Percentiles rank a stretch among this genome's conserved stretches.
Evolutionary conservation across 2,329 filamentous ascomycete genomes (phyloP).

Genomic region (Scortechinia acanthostroma): DNA sequence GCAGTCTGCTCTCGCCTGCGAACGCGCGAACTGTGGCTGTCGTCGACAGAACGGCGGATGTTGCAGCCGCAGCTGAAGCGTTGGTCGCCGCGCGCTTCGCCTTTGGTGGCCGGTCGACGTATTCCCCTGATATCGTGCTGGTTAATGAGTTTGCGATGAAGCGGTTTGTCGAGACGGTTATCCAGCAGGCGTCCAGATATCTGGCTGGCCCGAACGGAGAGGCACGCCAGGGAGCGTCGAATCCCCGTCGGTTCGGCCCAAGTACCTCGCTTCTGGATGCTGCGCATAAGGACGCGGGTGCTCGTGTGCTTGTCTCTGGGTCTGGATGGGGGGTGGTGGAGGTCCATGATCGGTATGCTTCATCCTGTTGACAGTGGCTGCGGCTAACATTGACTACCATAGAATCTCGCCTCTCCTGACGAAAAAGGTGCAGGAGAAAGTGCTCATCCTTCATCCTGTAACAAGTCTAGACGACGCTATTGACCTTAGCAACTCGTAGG

Average conservation of each 20-base stretch:
- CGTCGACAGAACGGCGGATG: constrained; percentile 50
- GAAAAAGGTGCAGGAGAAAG: constrained; percentile 28
- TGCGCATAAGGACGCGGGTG: too few relatives aligned
- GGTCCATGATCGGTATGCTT: constrained; percentile 6
- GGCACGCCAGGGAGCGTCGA: constrained; percentile 8
- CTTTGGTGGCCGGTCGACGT: constrained; percentile 47
- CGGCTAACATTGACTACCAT: too few relatives aligned
- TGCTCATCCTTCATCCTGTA: constrained; percentile 34
- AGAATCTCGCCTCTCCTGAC: constrained; percentile 17
- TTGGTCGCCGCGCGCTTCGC: constrained; percentile 43
- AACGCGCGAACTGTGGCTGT: constrained; percentile 36
- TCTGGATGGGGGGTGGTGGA: constrained; percentile 7
- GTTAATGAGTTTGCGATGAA: constrained; percentile 58
- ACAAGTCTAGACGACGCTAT: constrained; percentile 46
- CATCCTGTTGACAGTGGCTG: too few relatives aligned
- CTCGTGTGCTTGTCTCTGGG: not conserved
- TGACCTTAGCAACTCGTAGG: constrained; percentile 23
- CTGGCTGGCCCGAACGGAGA: constrained; percentile 9
- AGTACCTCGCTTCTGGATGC: too few relatives aligned
- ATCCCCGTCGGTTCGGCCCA: too few relatives aligned
- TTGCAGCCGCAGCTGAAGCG: constrained; percentile 40
- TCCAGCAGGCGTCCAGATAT: constrained; percentile 21
- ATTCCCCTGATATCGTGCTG: constrained; percentile 53
- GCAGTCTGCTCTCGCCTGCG: constrained; percentile 21
- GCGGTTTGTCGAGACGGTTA: constrained; percentile 39